Conservation (phyloP, 768 basidiomycete genomes). For the Lentinula sp. region DNA sequence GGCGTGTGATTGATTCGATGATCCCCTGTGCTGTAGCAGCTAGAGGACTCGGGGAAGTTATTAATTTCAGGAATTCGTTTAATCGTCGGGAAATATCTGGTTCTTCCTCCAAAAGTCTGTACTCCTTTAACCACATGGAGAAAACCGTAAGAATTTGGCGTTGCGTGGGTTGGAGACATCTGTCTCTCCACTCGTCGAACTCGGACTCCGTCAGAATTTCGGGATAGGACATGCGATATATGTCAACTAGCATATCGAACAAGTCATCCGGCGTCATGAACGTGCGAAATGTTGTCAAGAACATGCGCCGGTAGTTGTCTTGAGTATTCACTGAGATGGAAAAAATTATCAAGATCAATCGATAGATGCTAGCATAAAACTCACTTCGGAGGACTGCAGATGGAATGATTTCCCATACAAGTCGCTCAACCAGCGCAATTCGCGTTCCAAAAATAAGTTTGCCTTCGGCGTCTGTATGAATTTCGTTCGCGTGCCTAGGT, state of each 20-base stretch:
- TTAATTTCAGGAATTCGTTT: constrained; percentile 46
- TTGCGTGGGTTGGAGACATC: constrained; percentile 58
- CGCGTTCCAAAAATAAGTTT: constrained; percentile 64
- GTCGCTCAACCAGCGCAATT: constrained; percentile 62
- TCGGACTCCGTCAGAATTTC: constrained; percentile 45
- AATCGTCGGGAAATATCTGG: constrained; percentile 52
- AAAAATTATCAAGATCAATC: neutral
- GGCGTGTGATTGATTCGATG: constrained; percentile 43
- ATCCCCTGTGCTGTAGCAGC: constrained; percentile 42
- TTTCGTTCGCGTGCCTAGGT: constrained; percentile 52
- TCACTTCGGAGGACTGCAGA: constrained; percentile 45
- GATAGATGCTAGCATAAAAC: constrained; percentile 19
- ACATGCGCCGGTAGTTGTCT: constrained; percentile 48
- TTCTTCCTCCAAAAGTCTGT: constrained; percentile 59
- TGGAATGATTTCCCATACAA: constrained; percentile 40
- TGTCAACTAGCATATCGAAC: constrained; percentile 61
- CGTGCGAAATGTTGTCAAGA: constrained; percentile 79
- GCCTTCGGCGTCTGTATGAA: constrained; percentile 62
- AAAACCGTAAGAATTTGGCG: constrained; percentile 53
- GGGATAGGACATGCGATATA: constrained; percentile 51
- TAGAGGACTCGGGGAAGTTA: constrained; percentile 32
- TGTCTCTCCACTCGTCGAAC: constrained; percentile 58
- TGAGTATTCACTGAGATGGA: constrained; percentile 15
- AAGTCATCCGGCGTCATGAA: constrained; percentile 67
- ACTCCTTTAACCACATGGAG: constrained; percentile 55